These are phyloP conservation scores for Solanum chiquidenum DNA, from an alignment of 257 asterid genomes.

Conservation along the genomic window DNA sequence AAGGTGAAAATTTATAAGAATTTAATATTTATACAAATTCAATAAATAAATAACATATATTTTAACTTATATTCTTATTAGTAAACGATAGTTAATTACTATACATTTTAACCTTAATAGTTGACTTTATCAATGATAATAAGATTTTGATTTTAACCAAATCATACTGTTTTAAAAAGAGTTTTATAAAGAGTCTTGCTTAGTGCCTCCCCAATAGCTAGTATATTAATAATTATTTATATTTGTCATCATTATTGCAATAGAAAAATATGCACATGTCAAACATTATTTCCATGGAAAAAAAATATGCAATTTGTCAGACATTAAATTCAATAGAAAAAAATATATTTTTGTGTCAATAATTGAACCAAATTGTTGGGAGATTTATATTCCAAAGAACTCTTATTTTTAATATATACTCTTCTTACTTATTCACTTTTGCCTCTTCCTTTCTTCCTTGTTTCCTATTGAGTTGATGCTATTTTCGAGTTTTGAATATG, in stretches of 20 bases:
- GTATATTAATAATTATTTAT: not conserved
- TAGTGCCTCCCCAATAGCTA: not conserved
- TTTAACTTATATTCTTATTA: not conserved
- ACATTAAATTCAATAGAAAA: not conserved
- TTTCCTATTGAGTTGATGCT: too few species aligned
- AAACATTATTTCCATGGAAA: not conserved
- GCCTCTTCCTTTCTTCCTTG: not conserved
- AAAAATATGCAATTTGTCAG: not conserved
- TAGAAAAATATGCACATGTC: not conserved
- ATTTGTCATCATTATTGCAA: not conserved
- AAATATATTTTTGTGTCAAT: not conserved
- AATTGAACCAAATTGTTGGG: not conserved
- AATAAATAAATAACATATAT: not conserved
- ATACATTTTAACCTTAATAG: not conserved
- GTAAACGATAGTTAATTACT: not conserved
- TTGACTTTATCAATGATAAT: not conserved
- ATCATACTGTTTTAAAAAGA: not conserved
- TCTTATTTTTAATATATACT: not conserved
- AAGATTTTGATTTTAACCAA: not conserved
- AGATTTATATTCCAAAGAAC: not conserved
- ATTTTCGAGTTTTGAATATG: accelerated
- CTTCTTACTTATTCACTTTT: not conserved
- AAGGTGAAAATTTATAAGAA: accelerated
- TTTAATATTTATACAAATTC: not conserved
- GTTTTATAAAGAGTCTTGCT: not conserved